Conservation (phyloP, 2,329 filamentous ascomycete genomes). For the Chrysosporium queenslandicum region DNA sequence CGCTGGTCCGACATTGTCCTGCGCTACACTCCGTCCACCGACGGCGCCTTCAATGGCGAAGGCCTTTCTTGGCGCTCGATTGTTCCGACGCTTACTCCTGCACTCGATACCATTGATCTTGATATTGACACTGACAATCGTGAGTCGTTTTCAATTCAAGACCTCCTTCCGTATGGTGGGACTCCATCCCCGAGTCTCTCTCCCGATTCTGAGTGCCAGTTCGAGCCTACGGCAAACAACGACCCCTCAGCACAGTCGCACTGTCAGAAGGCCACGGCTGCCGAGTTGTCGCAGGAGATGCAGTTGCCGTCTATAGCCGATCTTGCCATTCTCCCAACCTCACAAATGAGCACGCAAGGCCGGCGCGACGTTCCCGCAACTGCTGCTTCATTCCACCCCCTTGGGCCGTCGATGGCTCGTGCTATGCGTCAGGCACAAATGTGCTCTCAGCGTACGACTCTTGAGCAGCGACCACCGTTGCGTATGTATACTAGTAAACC, state of each 20-base stretch:
- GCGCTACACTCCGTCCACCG: slow-evolving; percentile 60
- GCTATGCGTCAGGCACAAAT: slow-evolving; percentile 50
- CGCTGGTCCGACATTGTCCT: slow-evolving; percentile 90
- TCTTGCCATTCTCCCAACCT: slow-evolving; percentile 50
- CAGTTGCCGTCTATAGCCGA: slow-evolving; percentile 47
- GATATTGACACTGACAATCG: slow-evolving; percentile 27
- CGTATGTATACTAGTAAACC: slow-evolving; percentile 28
- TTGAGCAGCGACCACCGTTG: slow-evolving; percentile 40
- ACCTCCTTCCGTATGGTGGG: slow-evolving; percentile 23
- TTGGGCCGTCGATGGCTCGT: slow-evolving; percentile 48
- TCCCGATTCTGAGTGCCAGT: slow-evolving; percentile 16
- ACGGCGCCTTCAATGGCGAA: slow-evolving; percentile 29
- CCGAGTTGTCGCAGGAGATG: slow-evolving; percentile 41
- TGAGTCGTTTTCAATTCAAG: slow-evolving; percentile 13
- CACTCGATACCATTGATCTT: slow-evolving; percentile 42
- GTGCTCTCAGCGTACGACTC: slow-evolving; percentile 46
- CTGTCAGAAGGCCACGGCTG: not conserved
- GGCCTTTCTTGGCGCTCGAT: slow-evolving; percentile 38
- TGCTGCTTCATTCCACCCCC: slow-evolving; percentile 40
- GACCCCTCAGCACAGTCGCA: slow-evolving; percentile 21
- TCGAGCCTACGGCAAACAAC: slow-evolving; percentile 16
- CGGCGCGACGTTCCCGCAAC: slow-evolving; percentile 52
- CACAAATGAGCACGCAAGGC: slow-evolving; percentile 50
- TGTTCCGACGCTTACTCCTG: slow-evolving; percentile 48
- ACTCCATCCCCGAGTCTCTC: slow-evolving; percentile 21